Evolutionary conservation across 2,329 filamentous ascomycete species (phyloP).

Genomic region (Fusarium keratoplasticum): DNA sequence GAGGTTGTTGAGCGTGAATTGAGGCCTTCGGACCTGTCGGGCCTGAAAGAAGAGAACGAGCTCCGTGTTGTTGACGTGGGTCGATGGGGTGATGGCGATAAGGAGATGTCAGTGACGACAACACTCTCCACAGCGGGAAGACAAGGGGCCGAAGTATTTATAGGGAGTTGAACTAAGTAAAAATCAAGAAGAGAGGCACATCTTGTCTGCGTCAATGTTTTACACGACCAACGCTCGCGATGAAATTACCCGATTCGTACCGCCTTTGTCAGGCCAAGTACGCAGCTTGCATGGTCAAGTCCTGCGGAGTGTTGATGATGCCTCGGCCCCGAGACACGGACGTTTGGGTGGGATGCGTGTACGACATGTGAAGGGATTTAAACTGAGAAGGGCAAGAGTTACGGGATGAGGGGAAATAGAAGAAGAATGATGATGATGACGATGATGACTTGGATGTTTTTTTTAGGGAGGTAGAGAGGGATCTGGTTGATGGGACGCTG

Average conservation of each 20-base stretch:
- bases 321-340: conserved; percentile 11
- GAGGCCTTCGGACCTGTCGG: not conserved
- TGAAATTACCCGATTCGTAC: conserved; percentile 1
- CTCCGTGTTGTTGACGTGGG: conserved; percentile 23
- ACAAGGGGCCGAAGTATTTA: not conserved
- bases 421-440: not conserved
- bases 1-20: not conserved
- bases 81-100: conserved; percentile 36
- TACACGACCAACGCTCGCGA: not conserved
- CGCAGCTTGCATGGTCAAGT: not conserved
- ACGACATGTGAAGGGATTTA: conserved; percentile 6
- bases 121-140: conserved; percentile 21
- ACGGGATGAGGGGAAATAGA: not conserved
- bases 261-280: not conserved
- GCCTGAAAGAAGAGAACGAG: not conserved
- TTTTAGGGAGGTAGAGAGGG: not conserved
- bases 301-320: conserved; percentile 5
- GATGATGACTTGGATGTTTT: not conserved
- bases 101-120: conserved; percentile 27
- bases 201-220: not conserved
- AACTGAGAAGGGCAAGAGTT: conserved; percentile 6
- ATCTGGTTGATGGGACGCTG: not conserved
- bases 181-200: not conserved
- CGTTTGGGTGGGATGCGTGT: conserved; percentile 10
- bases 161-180: not conserved